phyloP scores from a whole-genome alignment of 352 stramenopile species.

The Proteromonas lacertae region DNA sequence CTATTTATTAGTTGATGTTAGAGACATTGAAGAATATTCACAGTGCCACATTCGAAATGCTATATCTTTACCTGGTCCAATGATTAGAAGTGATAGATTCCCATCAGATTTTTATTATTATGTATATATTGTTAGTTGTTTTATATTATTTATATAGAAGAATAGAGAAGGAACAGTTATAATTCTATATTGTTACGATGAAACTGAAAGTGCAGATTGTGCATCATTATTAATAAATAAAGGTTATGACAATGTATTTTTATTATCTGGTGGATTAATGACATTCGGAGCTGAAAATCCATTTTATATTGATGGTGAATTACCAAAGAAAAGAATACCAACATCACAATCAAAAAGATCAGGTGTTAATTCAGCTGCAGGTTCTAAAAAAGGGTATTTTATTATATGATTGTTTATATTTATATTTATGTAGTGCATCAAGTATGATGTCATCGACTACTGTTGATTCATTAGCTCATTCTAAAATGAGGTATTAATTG shows the following conservation, averaged over 20 bases:
- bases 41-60: background rate
- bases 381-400: no score
- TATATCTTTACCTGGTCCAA: background rate
- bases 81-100: background rate
- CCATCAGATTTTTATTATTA: no score
- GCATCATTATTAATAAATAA: background rate
- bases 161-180: background rate
- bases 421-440: no score
- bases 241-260: conserved; percentile 1
- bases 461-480: no score
- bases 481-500: no score
- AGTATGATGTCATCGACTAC: no score
- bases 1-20: conserved; percentile 1
- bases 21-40: background rate
- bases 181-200: conserved; percentile 1
- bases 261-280: background rate
- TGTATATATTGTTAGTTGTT: no score
- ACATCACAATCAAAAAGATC: no score
- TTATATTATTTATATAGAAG: background rate
- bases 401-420: no score
- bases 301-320: background rate
- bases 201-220: background rate
- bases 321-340: no score
- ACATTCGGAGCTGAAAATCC: background rate
- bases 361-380: no score